Evolutionary conservation across 441 rosid species (phyloP), one percentile per base, ranked within the genome.

Genomic region (Euphorbia schlechtendalii): DNA sequence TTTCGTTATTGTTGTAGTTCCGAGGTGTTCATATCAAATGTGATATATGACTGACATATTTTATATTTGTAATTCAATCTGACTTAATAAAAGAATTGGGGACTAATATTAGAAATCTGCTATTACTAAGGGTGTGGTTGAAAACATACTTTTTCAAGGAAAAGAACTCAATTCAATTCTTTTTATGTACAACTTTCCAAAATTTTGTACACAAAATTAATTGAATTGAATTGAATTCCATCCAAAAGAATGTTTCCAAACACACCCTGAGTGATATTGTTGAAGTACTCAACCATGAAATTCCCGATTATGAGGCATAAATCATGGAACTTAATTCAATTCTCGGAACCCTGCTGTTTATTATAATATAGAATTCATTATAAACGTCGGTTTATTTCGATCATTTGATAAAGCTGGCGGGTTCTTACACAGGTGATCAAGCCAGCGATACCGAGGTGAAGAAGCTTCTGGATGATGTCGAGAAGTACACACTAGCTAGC

Each of bases 401-500:
- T 2, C 18, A 22, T 11, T 18, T 4, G 24, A 14, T 56, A 22
- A 72, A 52, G 24, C 27, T 48, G 20, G 18, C 14, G 41, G 51
- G 20, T 32, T 49, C 70, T 75, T 14, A 63, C 70, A 72, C 77
- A 92, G 98, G 84, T 40, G 66, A 74, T 28, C 73, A 71, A 71
- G 67, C 80, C 14, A 74, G 75, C 17, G 81, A 84, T 22, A 61
- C 61, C 56, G 84, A 86, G 80, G 85, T 82, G 38, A 75, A 76
- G 65, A 80, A 78, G 67, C 76, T 93, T 10, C 56, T 84, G 56
- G 68, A 58, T 46, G 84, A 83, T 68, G 86, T 76, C 36, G 97
- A 90, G 81, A 86, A 79, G 63, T 93, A 78, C 78, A 88, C 88
- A 45, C 87, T 88, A 28, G 88, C 93, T 55, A 90, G 81, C 72